Evolutionary conservation across 2,329 filamentous ascomycete genomes (phyloP), one percentile per base, ranked within the genome.

Genomic region (Coniochaeta prunicola): DNA sequence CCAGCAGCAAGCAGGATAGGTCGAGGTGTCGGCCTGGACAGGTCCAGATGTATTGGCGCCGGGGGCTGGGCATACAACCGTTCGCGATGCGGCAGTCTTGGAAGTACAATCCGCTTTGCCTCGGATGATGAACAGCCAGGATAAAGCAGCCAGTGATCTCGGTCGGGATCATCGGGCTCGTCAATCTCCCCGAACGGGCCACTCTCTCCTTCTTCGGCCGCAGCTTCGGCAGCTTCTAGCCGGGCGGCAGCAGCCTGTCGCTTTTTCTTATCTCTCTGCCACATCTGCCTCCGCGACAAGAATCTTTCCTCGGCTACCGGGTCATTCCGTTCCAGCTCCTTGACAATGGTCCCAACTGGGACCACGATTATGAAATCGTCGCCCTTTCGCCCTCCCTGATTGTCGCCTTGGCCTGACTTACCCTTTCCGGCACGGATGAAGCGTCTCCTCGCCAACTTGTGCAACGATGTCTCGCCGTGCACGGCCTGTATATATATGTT

Each of bases 401-500:
- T 81, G 64, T 86, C 90, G 36, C 91, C 91, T 69, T 90, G 86
- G 0, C 91, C 91, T 67, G 90, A 87, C 70, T 82, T 88, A n/a
- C 91, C 91, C 64, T 86, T 79, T 1, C 86, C 87, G 0, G 90
- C 91, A 60, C 89, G 87, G 56, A 93, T 74, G 58, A 91, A 83
- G 1, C 90, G 86, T 64, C 88, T 80, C 42, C 93, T 82, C 1
- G 91, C 88, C 10, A 99, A 80, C 75, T 97, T 97, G 75, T 97
- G 92, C 61, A 99, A 76, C 57, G 91, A 96, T 0, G 92, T 97
- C 73, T 97, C 90, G 60, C 92, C 91, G 58, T 89, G 86, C 1
- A 96, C 86, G 8, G 94, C 92, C 74, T 97, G 93, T 59, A 99
- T 96, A 72, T 96, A 97, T 64, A 99, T 80, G 67, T 89, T 96